These are phyloP conservation scores for Rubia yunnanensis DNA, from an alignment of 257 asterid species.

Conservation along the genomic window DNA sequence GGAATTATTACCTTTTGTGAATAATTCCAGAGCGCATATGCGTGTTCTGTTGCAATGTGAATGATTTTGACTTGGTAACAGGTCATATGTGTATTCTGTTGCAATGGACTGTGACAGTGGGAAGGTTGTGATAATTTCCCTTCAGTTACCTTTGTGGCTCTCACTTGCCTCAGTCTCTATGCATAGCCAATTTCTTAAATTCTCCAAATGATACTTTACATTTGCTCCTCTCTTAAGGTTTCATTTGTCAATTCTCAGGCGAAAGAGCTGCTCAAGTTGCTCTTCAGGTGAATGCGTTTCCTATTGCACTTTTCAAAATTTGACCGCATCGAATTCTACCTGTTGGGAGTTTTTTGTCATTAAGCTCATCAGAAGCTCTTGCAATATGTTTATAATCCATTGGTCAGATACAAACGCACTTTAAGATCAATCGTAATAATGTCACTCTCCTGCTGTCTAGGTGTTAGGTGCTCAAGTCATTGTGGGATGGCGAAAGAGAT, in stretches of 20 bases:
- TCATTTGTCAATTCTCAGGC: constrained; percentile 31
- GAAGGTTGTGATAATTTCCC: constrained; percentile 40
- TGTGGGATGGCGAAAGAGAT: too few species aligned
- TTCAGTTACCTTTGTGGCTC: not conserved
- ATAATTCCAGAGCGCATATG: constrained; percentile 55
- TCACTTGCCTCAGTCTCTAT: not conserved
- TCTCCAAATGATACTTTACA: not conserved
- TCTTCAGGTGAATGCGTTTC: constrained; percentile 58
- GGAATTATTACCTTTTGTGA: not conserved
- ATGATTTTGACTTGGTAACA: too few species aligned
- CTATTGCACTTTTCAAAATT: not conserved
- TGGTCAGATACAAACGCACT: too few species aligned
- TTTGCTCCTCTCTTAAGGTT: not conserved
- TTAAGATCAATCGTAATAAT: too few species aligned
- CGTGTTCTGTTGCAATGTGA: constrained; percentile 94
- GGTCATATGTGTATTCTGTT: too few species aligned
- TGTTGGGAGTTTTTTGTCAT: too few species aligned
- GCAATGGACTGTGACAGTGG: constrained; percentile 54
- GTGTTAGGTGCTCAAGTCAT: too few species aligned
- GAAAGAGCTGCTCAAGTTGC: constrained; percentile 99
- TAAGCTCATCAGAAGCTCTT: too few species aligned
- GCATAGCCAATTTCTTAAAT: too few species aligned
- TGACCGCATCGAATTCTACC: too few species aligned
- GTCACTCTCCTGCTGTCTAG: too few species aligned
- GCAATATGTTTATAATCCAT: too few species aligned